Evolutionary conservation across 2,329 filamentous ascomycete species (phyloP), one percentile per base, ranked within the genome.

Genomic region (Penicillium sp.): DNA sequence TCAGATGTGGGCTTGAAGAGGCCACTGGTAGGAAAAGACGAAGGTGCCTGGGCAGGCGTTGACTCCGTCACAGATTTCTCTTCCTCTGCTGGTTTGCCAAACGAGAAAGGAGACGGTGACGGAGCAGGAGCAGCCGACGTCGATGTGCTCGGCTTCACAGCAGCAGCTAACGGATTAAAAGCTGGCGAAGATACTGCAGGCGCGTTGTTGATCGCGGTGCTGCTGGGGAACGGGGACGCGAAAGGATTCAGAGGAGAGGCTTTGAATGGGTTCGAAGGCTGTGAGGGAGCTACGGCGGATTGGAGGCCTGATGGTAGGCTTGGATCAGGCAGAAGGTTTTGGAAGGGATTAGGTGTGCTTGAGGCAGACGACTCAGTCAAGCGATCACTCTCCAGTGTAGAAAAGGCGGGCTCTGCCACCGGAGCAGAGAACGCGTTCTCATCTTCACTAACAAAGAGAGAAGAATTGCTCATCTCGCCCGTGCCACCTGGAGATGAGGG

Each of bases 371-470:
- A 42, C 14, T 53, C 45, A 3, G 53, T 56, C 14, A 21, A 27
- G 26, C 14, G 10, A n/a, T 46, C 26, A n/a, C 42, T 21, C 2
- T 49, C 53, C 8, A 59, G 37, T 16, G 46, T 48, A 13, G 60
- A 35, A 29, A 60, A 53, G n/a, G 53, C 58, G 13, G 48, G 19
- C 48, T 67, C 61, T n/a, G 60, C 50, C 21, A 63, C 55, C 19
- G 68, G 64, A 4, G 68, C 60, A 37, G 67, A 64, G 21, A 63
- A 62, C 57, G 67, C 63, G 26, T 74, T 68, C 23, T 75, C 75
- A 25, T 75, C 68, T 42, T 75, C 71, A 53, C 69, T 70, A 47
- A 76, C 72, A 50, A 77, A 77, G 31, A 77, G 68, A 7, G 67
- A 67, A 7, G 67, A 68, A 50, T 73, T 72, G n/a, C 76, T 21